A percentile compares a stretch with the other conserved stretches of the same genome.
These are phyloP conservation scores for Trichoderma hamatum DNA, from an alignment of 2,329 filamentous ascomycete genomes.

Conservation along the genomic window DNA sequence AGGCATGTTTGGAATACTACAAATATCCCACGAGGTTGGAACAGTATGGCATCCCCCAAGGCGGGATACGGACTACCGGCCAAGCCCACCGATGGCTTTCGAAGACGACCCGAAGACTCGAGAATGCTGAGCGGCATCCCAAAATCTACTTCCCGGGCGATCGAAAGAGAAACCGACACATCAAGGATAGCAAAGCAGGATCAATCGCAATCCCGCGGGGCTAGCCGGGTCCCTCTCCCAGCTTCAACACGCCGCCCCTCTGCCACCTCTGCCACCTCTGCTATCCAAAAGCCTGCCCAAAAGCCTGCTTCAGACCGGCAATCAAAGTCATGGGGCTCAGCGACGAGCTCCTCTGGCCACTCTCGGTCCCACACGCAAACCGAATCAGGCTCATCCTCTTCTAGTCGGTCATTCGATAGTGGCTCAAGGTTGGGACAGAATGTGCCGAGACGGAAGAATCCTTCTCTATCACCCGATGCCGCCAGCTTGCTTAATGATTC, in stretches of 20 bases:
- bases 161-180: constrained; percentile 31
- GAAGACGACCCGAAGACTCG: constrained; percentile 36
- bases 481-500: constrained; percentile 41
- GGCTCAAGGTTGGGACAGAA: constrained; percentile 44
- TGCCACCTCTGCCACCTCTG: too few species aligned
- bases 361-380: constrained; percentile 39
- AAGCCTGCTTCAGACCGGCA: constrained; percentile 43
- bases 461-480: constrained; percentile 48
- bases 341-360: constrained; percentile 39
- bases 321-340: constrained; percentile 48
- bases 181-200: constrained; percentile 30
- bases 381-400: constrained; percentile 41
- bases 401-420: constrained; percentile 41
- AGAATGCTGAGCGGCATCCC: constrained; percentile 31
- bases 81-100: constrained; percentile 44
- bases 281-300: constrained; percentile 31
- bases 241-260: constrained; percentile 33
- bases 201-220: constrained; percentile 29
- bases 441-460: constrained; percentile 54
- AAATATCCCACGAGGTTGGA: constrained; percentile 36
- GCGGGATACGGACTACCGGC: constrained; percentile 46
- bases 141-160: constrained; percentile 33
- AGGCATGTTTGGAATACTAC: constrained; percentile 31
- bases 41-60: constrained; percentile 49
- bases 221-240: constrained; percentile 34